These are phyloP conservation scores for Talaromyces sp. DNA, from an alignment of 2,329 filamentous ascomycete genomes.

Conservation along the genomic window DNA sequence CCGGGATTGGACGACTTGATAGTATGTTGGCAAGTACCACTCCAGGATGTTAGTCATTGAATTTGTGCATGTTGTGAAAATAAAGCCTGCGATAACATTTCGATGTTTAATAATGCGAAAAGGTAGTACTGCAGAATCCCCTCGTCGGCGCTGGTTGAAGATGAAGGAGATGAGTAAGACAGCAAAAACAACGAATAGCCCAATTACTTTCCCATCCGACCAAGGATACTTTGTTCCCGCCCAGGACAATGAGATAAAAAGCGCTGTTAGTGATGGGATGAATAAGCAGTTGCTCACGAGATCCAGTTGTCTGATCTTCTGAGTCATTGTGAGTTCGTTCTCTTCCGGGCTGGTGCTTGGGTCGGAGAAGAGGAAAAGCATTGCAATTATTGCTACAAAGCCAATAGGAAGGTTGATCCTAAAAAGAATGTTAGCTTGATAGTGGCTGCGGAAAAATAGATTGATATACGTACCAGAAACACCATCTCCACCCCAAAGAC, in stretches of 20 bases:
- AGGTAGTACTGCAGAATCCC: slow-evolving; percentile 28
- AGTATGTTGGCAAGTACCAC: slow-evolving; percentile 30
- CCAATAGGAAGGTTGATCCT: slow-evolving; percentile 28
- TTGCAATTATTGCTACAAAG: too few relatives aligned
- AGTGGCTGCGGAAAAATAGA: too few relatives aligned
- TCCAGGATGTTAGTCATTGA: slow-evolving; percentile 19
- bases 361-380: slow-evolving; percentile 17
- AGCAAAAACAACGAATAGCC: slow-evolving; percentile 24
- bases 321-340: slow-evolving; percentile 11
- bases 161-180: slow-evolving; percentile 26
- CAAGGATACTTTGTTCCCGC: slow-evolving; percentile 32
- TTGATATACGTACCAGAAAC: too few relatives aligned
- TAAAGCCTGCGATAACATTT: slow-evolving; percentile 20
- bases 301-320: slow-evolving; percentile 27
- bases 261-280: slow-evolving; percentile 24
- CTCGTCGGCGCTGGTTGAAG: slow-evolving; percentile 22
- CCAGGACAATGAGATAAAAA: slow-evolving; percentile 27
- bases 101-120: slow-evolving; percentile 25
- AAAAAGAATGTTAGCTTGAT: too few relatives aligned
- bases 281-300: slow-evolving; percentile 26
- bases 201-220: slow-evolving; percentile 26
- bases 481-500: not conserved
- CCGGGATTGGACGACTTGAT: slow-evolving; percentile 25
- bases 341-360: slow-evolving; percentile 9
- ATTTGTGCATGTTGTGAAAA: slow-evolving; percentile 19